phyloP scores from a whole-genome alignment of 352 stramenopile species.

The Globisporangium middletonii region DNA sequence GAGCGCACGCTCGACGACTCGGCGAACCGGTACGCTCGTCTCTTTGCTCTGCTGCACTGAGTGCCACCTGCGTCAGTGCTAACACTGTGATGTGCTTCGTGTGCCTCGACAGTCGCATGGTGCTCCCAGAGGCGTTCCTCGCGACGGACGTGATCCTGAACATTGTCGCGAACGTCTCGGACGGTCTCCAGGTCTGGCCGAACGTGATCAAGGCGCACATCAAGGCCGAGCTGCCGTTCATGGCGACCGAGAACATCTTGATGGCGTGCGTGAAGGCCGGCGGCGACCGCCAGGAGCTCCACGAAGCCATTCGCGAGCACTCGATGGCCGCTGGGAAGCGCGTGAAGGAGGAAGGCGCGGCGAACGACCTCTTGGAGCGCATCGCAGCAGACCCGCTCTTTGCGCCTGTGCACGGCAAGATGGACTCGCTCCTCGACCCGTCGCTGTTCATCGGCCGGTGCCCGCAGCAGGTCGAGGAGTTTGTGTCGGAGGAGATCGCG shows the following conservation, averaged over 20 bases:
- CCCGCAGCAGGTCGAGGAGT: constrained; percentile 94
- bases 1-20: constrained; percentile 99
- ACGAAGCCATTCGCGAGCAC: constrained; percentile 98
- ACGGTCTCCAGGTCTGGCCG: constrained; percentile 95
- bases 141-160: constrained; percentile 98
- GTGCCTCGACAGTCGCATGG: constrained; percentile 78
- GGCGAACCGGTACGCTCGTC: constrained; percentile 84
- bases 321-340: constrained; percentile 97
- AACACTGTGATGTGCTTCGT: constrained; percentile 1
- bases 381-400: constrained; percentile 95
- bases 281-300: constrained; percentile 96
- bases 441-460: constrained; percentile 97
- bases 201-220: constrained; percentile 97
- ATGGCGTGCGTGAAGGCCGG: constrained; percentile 98
- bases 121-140: constrained; percentile 97
- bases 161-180: constrained; percentile 95
- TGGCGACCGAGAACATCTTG: constrained; percentile 99
- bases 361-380: constrained; percentile 97
- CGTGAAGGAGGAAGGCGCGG: constrained; percentile 96
- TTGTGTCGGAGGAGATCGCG: constrained; percentile 92
- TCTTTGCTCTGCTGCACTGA: not conserved
- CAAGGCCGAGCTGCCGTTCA: constrained; percentile 98
- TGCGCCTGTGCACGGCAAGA: constrained; percentile 91
- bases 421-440: constrained; percentile 95
- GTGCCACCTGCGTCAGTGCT: not conserved